These are phyloP conservation scores for Cicer yamashitae DNA, from an alignment of 306 rosid species.

Conservation along the genomic window DNA sequence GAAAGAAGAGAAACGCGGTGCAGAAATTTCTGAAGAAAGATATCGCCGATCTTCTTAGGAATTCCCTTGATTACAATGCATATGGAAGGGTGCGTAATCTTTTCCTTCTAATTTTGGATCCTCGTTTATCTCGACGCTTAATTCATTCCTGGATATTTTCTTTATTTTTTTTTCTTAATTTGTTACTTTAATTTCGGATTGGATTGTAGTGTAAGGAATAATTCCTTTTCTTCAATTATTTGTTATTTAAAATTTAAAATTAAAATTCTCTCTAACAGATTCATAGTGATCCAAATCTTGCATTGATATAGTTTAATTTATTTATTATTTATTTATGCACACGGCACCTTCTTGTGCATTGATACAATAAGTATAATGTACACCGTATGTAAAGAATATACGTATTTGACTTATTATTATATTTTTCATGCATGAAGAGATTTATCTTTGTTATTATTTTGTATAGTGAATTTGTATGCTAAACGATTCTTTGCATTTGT, in stretches of 20 bases:
- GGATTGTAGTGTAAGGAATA: constrained; percentile 21
- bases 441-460: background rate
- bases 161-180: background rate
- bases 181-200: background rate
- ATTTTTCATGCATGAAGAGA: too few relatives aligned
- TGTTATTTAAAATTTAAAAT: background rate
- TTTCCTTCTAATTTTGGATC: background rate
- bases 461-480: background rate
- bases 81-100: constrained; percentile 68
- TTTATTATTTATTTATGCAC: background rate
- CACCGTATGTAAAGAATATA: background rate
- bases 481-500: constrained; percentile 19
- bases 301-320: background rate
- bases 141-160: background rate
- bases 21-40: constrained; percentile 78
- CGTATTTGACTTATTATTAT: background rate
- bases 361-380: background rate
- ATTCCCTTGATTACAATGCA: constrained; percentile 68
- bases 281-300: constrained; percentile 7
- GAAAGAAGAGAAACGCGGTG: constrained; percentile 69
- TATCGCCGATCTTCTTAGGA: constrained; percentile 70
- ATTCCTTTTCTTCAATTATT: background rate
- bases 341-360: background rate
- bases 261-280: background rate
- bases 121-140: too few relatives aligned